A percentile compares a stretch with the other conserved stretches of the same genome.
Evolutionary conservation across 176 grass and related monocot species (phyloP).

Genomic region (Oryza meridionalis): DNA sequence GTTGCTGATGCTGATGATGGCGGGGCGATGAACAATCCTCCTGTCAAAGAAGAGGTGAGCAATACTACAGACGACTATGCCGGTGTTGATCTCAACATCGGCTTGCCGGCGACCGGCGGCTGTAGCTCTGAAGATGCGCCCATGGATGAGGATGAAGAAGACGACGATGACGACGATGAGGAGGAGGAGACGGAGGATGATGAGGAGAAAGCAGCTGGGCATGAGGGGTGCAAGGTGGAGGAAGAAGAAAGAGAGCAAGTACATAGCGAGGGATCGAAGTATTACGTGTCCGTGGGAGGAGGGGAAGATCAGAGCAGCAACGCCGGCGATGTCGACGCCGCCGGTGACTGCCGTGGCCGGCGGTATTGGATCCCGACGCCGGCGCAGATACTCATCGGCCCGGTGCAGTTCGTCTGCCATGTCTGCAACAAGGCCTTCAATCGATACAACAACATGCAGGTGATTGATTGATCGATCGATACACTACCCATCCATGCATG

Average conservation of each 20-base stretch:
- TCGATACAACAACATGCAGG: constrained; percentile 98
- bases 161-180: not conserved
- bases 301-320: constrained; percentile 18
- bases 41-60: constrained; percentile 46
- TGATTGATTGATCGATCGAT: not conserved
- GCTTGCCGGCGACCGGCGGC: constrained; percentile 27
- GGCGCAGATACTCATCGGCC: constrained; percentile 80
- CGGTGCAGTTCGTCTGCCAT: constrained; percentile 84
- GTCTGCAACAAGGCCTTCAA: constrained; percentile 95
- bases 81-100: constrained; percentile 69
- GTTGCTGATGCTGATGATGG: not conserved
- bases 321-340: not conserved
- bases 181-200: constrained; percentile 10
- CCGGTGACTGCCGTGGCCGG: not conserved
- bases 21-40: not conserved
- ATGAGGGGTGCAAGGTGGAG: constrained; percentile 25
- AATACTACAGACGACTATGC: constrained; percentile 7
- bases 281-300: not conserved
- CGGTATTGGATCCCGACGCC: constrained; percentile 88
- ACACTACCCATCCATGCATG: not conserved
- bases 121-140: constrained; percentile 34
- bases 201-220: constrained; percentile 1
- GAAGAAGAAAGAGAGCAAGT: constrained; percentile 12
- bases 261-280: not conserved
- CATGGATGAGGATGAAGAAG: constrained; percentile 39